A percentile compares a stretch with the other conserved stretches of the same genome.
Conservation (phyloP, 2,329 filamentous ascomycete genomes). For the Nigrospora sphaerica region DNA sequence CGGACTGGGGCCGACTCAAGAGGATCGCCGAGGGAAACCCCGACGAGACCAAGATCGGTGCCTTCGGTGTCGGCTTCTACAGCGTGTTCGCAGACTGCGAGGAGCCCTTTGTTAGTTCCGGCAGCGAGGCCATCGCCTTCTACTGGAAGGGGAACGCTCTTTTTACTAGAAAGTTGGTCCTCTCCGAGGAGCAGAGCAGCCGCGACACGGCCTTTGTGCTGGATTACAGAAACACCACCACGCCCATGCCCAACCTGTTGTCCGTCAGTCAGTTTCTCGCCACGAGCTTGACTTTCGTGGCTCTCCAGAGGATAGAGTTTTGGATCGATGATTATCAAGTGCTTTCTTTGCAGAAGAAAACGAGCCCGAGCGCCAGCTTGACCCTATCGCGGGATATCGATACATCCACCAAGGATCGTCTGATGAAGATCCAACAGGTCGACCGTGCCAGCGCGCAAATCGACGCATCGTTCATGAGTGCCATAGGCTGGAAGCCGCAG, state of each 20-base stretch:
- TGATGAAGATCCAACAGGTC: conserved; percentile 81
- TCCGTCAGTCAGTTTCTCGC: conserved; percentile 88
- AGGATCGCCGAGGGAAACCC: conserved; percentile 98
- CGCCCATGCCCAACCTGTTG: conserved; percentile 77
- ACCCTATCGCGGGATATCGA: conserved; percentile 72
- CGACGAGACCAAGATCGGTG: conserved; percentile 97
- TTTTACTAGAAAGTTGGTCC: conserved; percentile 78
- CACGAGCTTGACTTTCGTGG: conserved; percentile 93
- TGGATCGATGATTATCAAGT: conserved; percentile 85
- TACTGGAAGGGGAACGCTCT: conserved; percentile 99
- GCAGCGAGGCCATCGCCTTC: conserved; percentile 90
- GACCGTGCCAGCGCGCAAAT: conserved; percentile 86
- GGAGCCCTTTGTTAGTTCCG: conserved; percentile 93
- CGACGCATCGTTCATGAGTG: conserved; percentile 82
- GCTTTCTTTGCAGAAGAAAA: conserved; percentile 74
- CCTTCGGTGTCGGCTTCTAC: conserved; percentile 98
- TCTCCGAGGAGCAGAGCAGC: conserved; percentile 60
- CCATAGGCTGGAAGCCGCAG: conserved; percentile 73
- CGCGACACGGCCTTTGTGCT: conserved; percentile 85
- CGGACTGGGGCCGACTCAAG: conserved; percentile 90
- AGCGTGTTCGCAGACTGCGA: conserved; percentile 98
- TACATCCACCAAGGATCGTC: conserved; percentile 72
- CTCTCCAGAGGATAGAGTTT: conserved; percentile 78
- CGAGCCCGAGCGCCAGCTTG: conserved; percentile 68
- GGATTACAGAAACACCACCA: conserved; percentile 84